Base-by-base conservation (phyloP, 1,284 basidiomycete genomes). In the Ustanciosporium gigantosporum region DNA sequence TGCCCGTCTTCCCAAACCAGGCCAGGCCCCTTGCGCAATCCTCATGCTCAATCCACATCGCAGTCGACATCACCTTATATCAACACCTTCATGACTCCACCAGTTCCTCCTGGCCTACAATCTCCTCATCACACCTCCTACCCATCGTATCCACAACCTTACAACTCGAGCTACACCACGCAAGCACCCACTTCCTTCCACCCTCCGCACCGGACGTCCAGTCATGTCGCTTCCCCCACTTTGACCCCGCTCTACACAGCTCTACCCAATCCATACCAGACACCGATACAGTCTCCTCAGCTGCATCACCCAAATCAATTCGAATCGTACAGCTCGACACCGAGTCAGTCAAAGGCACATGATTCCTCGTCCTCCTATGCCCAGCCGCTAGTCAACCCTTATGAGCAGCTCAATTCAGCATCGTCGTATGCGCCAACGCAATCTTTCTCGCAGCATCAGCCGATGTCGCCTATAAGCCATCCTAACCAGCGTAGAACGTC, bases 321-420 rank as follows among this genome's bases (percentile, higher is more conserved):
- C n/a, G 27, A 29, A 29, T 29, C 27, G n/a, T 9, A 9, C 27
- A 11, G 27, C 27, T 29, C 27, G 27, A 29, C 27, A 9, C n/a
- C 9, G 9, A 9, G 27, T 29, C 11, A 9, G 27, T 29, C 27
- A 9, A n/a, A 29, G 27, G 27, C 27, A n/a, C 27, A 29, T 29
- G 27, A 11, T 29, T n/a, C 27, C 11, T 11, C n/a, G 27, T n/a
- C 27, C 27, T 29, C 27, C n/a, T n/a, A 29, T 9, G 9, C 27
- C n/a, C 27, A 35, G 13, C 49, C 42, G 22, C 46, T 60, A 7
- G 45, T 48, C 8, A 60, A 60, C 29, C 57, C 57, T 3, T 43
- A 53, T 27, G 50, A 60, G 24, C 44, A 44, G 38, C 36, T 16
- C 24, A 32, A 42, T 19, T 25, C 42, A 21, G 7, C 36, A 4